phyloP scores from a whole-genome alignment of 305 asterid species.

The Rubia peregrina region DNA sequence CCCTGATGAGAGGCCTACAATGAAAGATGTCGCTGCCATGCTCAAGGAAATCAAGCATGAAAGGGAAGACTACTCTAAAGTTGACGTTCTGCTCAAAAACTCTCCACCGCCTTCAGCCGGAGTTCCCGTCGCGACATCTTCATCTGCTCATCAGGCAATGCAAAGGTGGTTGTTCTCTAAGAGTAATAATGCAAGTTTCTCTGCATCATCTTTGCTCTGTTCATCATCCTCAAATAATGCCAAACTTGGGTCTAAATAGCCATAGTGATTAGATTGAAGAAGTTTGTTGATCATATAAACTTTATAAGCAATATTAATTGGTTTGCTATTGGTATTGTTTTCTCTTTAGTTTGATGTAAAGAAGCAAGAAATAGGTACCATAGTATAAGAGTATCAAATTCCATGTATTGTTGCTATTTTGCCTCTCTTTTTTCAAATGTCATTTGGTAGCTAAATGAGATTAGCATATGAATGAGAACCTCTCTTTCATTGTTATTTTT shows the following conservation, averaged over 20 bases:
- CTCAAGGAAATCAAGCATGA: constrained; percentile 43
- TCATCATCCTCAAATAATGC: constrained; percentile 27
- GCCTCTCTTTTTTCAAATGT: neutral
- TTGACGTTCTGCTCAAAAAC: constrained; percentile 30
- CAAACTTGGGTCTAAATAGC: constrained; percentile 17
- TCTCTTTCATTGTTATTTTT: neutral
- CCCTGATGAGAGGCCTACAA: constrained; percentile 43
- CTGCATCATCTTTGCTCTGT: constrained; percentile 36
- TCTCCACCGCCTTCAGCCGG: constrained; percentile 20
- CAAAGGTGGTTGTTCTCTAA: constrained; percentile 19
- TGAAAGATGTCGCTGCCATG: constrained; percentile 53
- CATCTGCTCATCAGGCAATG: constrained; percentile 23
- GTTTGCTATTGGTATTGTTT: neutral
- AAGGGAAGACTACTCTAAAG: constrained; percentile 38
- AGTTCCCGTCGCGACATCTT: constrained; percentile 24
- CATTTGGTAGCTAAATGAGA: neutral
- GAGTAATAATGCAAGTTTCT: constrained; percentile 34
- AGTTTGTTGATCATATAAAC: constrained; percentile 12
- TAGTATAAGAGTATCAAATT: neutral
- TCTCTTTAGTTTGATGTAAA: constrained; percentile 18
- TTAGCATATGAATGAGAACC: neutral
- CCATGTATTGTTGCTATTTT: neutral
- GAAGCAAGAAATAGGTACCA: constrained; percentile 16
- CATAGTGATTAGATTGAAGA: constrained; percentile 10
- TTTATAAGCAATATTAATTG: constrained; percentile 7